Conservation (phyloP, 345 rosid genomes). For the Hibiscus tridactylites region DNA sequence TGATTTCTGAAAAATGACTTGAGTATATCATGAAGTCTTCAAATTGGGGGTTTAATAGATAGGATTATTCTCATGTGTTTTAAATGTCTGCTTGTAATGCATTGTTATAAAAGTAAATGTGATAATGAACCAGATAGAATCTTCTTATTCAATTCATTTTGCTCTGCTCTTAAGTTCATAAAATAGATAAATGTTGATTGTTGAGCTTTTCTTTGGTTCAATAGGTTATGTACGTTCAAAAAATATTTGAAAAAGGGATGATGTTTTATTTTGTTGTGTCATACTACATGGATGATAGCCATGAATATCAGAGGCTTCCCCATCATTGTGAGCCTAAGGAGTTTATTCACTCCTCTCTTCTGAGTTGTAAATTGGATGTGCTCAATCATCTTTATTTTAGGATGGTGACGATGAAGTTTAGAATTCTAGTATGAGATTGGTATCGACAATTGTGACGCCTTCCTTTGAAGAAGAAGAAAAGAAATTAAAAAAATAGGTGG, state of each 20-base stretch:
- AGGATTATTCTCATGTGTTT: neutral
- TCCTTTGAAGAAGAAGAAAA: too few species aligned
- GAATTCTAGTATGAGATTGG: too few species aligned
- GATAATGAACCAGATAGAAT: neutral
- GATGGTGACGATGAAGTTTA: too few species aligned
- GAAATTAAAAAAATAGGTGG: too few species aligned
- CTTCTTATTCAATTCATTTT: neutral
- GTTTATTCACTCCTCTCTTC: too few species aligned
- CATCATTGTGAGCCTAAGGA: too few species aligned
- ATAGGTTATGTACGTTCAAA: neutral
- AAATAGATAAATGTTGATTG: neutral
- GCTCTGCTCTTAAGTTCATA: neutral
- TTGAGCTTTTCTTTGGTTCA: neutral
- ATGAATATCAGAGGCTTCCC: too few species aligned
- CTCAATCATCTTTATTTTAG: too few species aligned
- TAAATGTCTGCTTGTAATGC: neutral
- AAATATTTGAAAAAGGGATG: neutral
- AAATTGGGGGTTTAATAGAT: neutral
- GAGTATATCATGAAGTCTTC: neutral
- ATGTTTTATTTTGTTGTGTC: too few species aligned
- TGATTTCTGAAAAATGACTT: neutral
- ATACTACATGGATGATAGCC: too few species aligned
- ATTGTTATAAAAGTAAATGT: neutral
- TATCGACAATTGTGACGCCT: too few species aligned
- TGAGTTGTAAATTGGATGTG: too few species aligned